These are phyloP conservation scores for Annulohypoxylon moriforme DNA, from an alignment of 495 filamentous ascomycete species.

Conservation along the genomic window DNA sequence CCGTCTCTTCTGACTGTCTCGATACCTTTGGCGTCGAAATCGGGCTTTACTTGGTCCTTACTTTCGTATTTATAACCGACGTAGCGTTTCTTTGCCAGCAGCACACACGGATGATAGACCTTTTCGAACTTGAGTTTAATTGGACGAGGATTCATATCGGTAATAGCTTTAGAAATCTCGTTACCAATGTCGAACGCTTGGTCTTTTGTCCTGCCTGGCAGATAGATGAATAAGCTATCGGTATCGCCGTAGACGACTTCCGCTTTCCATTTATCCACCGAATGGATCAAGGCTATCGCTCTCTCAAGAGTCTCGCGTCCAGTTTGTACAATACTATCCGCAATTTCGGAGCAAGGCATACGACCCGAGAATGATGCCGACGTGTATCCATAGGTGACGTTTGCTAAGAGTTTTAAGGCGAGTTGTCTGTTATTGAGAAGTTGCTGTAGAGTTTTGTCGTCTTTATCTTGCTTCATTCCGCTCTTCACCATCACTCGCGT, in stretches of 20 bases:
- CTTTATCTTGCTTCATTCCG: slow-evolving; percentile 94
- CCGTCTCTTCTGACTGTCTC: slow-evolving; percentile 96
- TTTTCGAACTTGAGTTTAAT: slow-evolving; percentile 99
- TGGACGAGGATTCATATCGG: slow-evolving; percentile 88
- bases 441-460: slow-evolving; percentile 86
- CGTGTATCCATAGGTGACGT: slow-evolving; percentile 98
- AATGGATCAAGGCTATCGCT: slow-evolving; percentile 92
- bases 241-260: slow-evolving; percentile 99
- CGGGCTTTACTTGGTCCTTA: slow-evolving; percentile 78
- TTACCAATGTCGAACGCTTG: slow-evolving; percentile 93
- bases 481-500: slow-evolving; percentile 98
- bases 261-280: slow-evolving; percentile 84
- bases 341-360: slow-evolving; percentile 98
- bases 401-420: slow-evolving; percentile 95
- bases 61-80: slow-evolving; percentile 97
- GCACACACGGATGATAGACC: slow-evolving; percentile 92
- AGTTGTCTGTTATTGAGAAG: slow-evolving; percentile 94
- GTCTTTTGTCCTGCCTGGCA: slow-evolving; percentile 85
- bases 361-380: slow-evolving; percentile 94
- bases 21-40: slow-evolving; percentile 98
- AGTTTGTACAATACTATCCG: slow-evolving; percentile 97
- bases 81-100: slow-evolving; percentile 97
- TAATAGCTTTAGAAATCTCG: slow-evolving; percentile 91
- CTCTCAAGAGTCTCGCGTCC: slow-evolving; percentile 94
- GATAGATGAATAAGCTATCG: slow-evolving; percentile 92